Percentiles rank a stretch among this genome's conserved stretches.
These are phyloP conservation scores for Saturnispora sekii DNA, from an alignment of 805 yeast species.

Conservation along the genomic window DNA sequence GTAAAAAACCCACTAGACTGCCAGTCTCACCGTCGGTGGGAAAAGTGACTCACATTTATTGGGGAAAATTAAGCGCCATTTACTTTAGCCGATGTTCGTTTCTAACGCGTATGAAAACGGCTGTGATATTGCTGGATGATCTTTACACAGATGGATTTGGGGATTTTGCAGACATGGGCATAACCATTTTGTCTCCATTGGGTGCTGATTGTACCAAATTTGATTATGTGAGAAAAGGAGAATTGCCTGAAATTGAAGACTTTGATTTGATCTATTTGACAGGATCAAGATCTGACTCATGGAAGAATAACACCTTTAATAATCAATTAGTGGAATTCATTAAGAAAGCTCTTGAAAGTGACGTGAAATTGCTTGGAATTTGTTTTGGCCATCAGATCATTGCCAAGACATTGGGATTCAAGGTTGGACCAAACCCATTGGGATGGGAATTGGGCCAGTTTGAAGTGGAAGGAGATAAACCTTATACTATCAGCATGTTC, in stretches of 20 bases:
- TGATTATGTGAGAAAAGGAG: conserved; percentile 25
- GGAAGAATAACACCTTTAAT: conserved; percentile 34
- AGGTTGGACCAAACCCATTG: conserved; percentile 43
- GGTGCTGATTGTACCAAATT: conserved; percentile 26
- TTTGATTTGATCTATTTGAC: conserved; percentile 40
- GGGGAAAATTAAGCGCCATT: too few species aligned
- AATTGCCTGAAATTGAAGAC: conserved; percentile 17
- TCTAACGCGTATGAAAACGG: conserved; percentile 3
- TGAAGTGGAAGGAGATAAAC: conserved; percentile 26
- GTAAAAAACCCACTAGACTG: too few species aligned
- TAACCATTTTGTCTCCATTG: conserved; percentile 14
- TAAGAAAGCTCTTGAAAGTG: conserved; percentile 10
- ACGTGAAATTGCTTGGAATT: conserved; percentile 53
- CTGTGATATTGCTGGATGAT: conserved; percentile 11
- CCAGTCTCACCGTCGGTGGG: too few species aligned
- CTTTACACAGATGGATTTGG: conserved; percentile 26
- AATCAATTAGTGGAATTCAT: conserved; percentile 29
- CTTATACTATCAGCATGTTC: conserved; percentile 36
- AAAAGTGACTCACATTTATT: too few species aligned
- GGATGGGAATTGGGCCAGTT: conserved; percentile 73
- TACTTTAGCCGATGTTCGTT: too few species aligned
- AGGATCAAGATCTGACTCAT: conserved; percentile 43
- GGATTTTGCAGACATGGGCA: conserved; percentile 43
- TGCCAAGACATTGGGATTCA: conserved; percentile 54
- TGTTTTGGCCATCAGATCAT: conserved; percentile 87